phyloP scores from a whole-genome alignment of 768 basidiomycete species.

The Cystobasidium ongulense region DNA sequence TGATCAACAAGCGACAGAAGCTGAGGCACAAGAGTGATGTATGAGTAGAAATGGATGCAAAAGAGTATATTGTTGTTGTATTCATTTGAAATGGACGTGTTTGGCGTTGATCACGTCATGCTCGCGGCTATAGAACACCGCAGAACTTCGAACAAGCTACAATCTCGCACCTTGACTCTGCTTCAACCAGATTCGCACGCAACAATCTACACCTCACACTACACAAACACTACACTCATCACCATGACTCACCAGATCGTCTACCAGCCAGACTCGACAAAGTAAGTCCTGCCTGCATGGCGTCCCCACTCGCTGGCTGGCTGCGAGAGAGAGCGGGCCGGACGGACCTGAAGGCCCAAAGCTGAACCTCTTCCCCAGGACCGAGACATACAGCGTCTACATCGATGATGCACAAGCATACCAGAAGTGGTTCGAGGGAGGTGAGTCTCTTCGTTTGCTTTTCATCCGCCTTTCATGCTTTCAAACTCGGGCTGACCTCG shows the following conservation, averaged over 20 bases:
- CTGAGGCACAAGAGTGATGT: conserved; percentile 25
- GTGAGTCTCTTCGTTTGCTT: not conserved
- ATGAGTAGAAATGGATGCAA: not conserved
- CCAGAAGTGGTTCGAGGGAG: conserved; percentile 26
- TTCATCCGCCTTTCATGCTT: not conserved
- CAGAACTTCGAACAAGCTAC: not conserved
- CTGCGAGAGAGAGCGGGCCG: not conserved
- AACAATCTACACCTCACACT: not conserved
- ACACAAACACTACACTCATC: not conserved
- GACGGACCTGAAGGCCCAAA: not conserved
- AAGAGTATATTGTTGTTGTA: not conserved
- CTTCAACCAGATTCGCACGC: not conserved
- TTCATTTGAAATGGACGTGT: not conserved
- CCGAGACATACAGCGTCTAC: conserved; percentile 25
- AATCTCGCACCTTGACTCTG: not conserved
- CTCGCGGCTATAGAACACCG: not conserved
- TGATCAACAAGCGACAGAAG: not conserved
- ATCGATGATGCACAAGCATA: conserved; percentile 18
- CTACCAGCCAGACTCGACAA: conserved; percentile 30
- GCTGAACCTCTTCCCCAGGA: not conserved
- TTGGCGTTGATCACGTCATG: not conserved
- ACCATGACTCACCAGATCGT: conserved; percentile 26
- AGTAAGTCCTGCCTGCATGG: conserved; percentile 5
- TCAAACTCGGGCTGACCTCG: not conserved
- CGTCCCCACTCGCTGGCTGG: not conserved